These are phyloP conservation scores for Hypoxylon sp. DNA, from an alignment of 2,329 filamentous ascomycete species.

Conservation along the genomic window DNA sequence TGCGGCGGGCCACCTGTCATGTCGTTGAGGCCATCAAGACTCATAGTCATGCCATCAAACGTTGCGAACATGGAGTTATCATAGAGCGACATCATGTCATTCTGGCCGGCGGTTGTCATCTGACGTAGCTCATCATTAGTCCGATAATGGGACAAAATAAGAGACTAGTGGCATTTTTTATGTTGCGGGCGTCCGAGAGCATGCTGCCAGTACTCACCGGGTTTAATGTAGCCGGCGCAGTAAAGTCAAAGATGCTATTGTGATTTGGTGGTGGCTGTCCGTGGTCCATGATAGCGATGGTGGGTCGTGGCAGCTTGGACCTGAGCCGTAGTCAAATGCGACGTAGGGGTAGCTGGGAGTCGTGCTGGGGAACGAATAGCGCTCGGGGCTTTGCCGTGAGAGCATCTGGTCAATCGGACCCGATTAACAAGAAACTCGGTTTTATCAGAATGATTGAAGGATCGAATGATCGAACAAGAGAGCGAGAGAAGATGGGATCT, in stretches of 20 bases:
- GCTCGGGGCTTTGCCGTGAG: conserved; percentile 35
- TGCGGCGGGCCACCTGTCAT: conserved; percentile 44
- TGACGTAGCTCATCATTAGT: conserved; percentile 37
- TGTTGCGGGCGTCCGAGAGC: conserved; percentile 6
- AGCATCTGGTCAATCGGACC: conserved; percentile 38
- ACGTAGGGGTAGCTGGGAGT: conserved; percentile 28
- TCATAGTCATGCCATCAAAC: conserved; percentile 49
- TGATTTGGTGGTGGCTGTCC: conserved; percentile 51
- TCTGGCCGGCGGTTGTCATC: conserved; percentile 47
- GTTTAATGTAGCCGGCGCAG: conserved; percentile 48
- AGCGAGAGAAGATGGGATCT: not conserved
- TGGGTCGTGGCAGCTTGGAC: conserved; percentile 36
- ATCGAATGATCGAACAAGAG: conserved; percentile 7
- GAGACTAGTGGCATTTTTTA: conserved; percentile 15
- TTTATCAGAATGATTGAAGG: conserved; percentile 10
- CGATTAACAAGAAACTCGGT: conserved; percentile 6
- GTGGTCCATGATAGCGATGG: conserved; percentile 47
- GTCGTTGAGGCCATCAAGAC: conserved; percentile 48
- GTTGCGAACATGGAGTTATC: conserved; percentile 45
- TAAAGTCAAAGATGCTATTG: conserved; percentile 56
- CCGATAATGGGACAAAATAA: conserved; percentile 2
- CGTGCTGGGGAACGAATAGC: conserved; percentile 27
- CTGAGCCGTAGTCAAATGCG: conserved; percentile 40
- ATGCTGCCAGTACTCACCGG: conserved; percentile 44
- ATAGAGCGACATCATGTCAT: conserved; percentile 51